These are phyloP conservation scores for Phaeoacremonium minimum DNA, from an alignment of 2,329 filamentous ascomycete genomes.

Conservation along the genomic window DNA sequence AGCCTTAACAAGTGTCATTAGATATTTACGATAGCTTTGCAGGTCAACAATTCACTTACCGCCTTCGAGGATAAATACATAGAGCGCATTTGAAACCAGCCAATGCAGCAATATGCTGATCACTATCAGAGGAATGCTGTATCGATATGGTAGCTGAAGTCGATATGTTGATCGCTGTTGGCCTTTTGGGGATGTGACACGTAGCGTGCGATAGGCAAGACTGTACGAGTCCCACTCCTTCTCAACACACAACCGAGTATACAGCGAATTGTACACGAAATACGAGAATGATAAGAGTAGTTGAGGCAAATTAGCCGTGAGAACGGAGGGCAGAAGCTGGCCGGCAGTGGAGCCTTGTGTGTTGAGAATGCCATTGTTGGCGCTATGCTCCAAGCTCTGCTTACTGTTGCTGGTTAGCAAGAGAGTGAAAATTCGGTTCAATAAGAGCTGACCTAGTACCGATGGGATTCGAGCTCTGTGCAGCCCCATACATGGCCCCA, in stretches of 20 bases:
- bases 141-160: conserved; percentile 16
- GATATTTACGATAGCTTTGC: background rate
- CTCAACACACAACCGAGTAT: conserved; percentile 13
- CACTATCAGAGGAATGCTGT: conserved; percentile 13
- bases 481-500: background rate
- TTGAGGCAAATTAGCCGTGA: conserved; percentile 13
- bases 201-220: conserved; percentile 1
- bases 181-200: conserved; percentile 9
- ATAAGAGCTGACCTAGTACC: background rate
- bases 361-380: background rate
- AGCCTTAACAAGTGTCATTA: background rate
- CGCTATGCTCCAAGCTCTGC: background rate
- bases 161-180: conserved; percentile 15
- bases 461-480: background rate
- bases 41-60: background rate
- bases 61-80: conserved; percentile 11
- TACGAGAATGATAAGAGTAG: conserved; percentile 15
- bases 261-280: conserved; percentile 13
- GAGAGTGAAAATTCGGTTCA: background rate
- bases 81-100: conserved; percentile 15
- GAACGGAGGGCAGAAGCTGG: background rate
- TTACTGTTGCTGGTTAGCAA: too few species aligned
- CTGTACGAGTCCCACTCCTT: conserved; percentile 15
- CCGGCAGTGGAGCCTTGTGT: background rate
- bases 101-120: conserved; percentile 12